Conservation (phyloP, 805 yeast species). For the Candida nitratophila region DNA sequence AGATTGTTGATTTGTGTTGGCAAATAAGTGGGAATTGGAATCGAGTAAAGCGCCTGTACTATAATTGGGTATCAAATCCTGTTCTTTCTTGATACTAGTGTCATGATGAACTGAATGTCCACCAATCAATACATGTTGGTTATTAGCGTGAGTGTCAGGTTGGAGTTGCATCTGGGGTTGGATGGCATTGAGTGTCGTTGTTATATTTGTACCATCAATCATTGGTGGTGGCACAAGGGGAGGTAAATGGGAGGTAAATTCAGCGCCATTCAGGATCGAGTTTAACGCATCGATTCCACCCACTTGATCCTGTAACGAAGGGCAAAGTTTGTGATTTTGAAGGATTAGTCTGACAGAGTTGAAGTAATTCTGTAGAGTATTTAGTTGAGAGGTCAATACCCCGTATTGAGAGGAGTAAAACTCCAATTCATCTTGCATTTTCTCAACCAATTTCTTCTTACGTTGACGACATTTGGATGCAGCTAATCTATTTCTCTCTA, state of each 20-base stretch:
- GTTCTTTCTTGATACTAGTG: too few relatives aligned
- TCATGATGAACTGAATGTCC: neutral
- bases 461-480: conserved; percentile 96
- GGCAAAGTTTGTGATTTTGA: conserved; percentile 45
- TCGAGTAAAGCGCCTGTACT: too few relatives aligned
- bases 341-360: conserved; percentile 40
- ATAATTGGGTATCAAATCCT: too few relatives aligned
- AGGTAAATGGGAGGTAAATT: conserved; percentile 15
- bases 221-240: neutral
- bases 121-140: too few relatives aligned
- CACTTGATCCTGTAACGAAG: conserved; percentile 30
- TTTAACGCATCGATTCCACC: conserved; percentile 41
- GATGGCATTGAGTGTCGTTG: neutral
- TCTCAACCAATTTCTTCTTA: conserved; percentile 80
- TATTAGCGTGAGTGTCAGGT: too few relatives aligned
- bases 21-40: too few relatives aligned
- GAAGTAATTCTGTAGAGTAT: conserved; percentile 53
- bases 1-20: too few relatives aligned
- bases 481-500: conserved; percentile 91
- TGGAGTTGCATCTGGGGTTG: neutral
- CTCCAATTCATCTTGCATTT: conserved; percentile 73
- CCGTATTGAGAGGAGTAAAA: conserved; percentile 67
- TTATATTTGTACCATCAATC: neutral
- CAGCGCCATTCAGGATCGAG: conserved; percentile 28
- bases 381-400: conserved; percentile 50